Percentiles rank a stretch among this genome's conserved stretches.
These are phyloP conservation scores for Sporobolomyces phaffii DNA, from an alignment of 768 basidiomycete species.

Conservation along the genomic window DNA sequence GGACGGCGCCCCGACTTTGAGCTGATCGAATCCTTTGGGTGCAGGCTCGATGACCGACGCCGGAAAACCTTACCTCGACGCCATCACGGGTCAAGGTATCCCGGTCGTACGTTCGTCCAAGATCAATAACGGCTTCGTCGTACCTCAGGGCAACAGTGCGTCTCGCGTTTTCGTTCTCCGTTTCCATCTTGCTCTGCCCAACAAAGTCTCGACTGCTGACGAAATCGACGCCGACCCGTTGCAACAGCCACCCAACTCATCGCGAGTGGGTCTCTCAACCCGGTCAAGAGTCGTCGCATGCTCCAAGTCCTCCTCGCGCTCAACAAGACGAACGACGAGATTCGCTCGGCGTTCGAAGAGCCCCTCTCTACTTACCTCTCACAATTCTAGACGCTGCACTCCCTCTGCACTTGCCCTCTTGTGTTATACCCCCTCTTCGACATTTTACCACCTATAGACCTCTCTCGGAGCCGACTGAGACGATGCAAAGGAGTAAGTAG, in stretches of 20 bases:
- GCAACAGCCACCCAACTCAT: constrained; percentile 1
- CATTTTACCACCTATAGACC: no score
- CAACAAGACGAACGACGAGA: constrained; percentile 14
- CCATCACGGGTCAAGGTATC: not conserved
- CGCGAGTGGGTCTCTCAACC: constrained; percentile 20
- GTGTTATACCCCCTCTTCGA: no score
- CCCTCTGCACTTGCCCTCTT: no score
- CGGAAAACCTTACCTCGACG: constrained; percentile 4
- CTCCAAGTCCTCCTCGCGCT: constrained; percentile 31
- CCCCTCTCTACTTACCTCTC: constrained; percentile 8
- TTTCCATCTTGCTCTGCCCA: no score
- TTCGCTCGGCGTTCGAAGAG: constrained; percentile 27
- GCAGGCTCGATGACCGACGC: not conserved
- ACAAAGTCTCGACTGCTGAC: no score
- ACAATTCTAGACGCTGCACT: constrained; percentile 8
- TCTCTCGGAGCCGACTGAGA: no score
- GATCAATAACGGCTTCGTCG: constrained; percentile 23
- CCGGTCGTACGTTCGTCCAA: constrained; percentile 28
- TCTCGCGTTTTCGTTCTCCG: no score
- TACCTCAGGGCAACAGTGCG: not conserved
- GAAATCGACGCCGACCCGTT: no score
- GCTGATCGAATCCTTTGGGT: no score
- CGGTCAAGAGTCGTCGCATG: constrained; percentile 31
- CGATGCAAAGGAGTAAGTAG: no score
- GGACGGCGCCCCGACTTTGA: no score